Base-by-base conservation (phyloP, 1,284 basidiomycete species). In the Golubevia pallescens region DNA sequence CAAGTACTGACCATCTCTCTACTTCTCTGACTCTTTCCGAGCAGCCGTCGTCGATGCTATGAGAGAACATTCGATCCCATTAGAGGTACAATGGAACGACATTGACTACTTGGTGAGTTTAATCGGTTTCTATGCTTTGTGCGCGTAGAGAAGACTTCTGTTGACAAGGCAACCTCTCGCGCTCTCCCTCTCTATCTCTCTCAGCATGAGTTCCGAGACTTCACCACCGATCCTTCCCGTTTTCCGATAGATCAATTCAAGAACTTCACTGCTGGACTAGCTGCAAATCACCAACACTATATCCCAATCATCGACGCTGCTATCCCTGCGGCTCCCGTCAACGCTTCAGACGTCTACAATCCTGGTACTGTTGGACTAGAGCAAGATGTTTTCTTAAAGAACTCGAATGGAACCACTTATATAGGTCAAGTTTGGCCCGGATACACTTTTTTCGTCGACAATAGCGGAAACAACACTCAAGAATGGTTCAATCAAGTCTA, bases 11-110 rank as follows among this genome's bases (percentile, higher is more conserved):
- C 10, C 10, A 5, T 10, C 34, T 10, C 10, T 38, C 34, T 38
- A 10, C 34, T 10, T 38, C 34, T 38, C 34, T 10, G 34, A 38
- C 10, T n/a, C n/a, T 38, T 38, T 5, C 34, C 34, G 10, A 4
- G 3, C 34, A 38, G 34, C 61, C 4, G 58, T 72, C 58, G 56
- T 75, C 58, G 68, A 75, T 10, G 21, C 54, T 5, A 77, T 77
- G 75, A 58, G 68, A 3, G 34, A 62, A 13, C n/a, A n/a, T n/a
- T n/a, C n/a, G n/a, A 92, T 92, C 61, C 91, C 91, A 2, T 88
- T 92, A 2, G 91, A 92, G 81, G 90, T 90, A 0, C 91, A 91
- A 90, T 92, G 91, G 92, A 92, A 91, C 75, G 92, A 92, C 73
- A 92, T 92, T 68, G 92, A 93, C 84, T 74, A 92, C 62, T 42